Evolutionary conservation across 192 early-diverging fungal genomes (phyloP), one percentile per base, ranked within the genome.

Genomic region (Coemansia sp.): DNA sequence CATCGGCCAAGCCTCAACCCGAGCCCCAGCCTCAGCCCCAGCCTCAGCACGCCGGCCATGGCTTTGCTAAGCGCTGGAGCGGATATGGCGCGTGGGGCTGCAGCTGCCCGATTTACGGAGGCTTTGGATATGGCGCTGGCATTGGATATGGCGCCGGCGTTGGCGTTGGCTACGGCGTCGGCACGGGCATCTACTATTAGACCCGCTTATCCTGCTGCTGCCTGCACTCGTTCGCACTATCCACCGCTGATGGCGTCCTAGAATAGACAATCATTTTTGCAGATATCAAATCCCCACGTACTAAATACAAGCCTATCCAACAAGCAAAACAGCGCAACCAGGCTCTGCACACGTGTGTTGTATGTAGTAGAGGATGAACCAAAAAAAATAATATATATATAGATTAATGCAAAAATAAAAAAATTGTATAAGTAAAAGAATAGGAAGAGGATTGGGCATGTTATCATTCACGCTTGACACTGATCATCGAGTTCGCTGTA

Each of bases 381-480:
- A 19, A 19, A 32, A 43, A 6, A n/a, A 62, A 62, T 47, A 42
- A 62, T n/a, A n/a, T n/a, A n/a, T n/a, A n/a, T n/a, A n/a, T n/a
- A 42, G 15, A 45, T 43, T 43, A 62, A 46, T 43, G 60, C 24
- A 45, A 19, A 64, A 37, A 64, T n/a, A n/a, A n/a, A n/a, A n/a
- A n/a, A n/a, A n/a, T n/a, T n/a, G n/a, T n/a, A n/a, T 45, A 54
- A 64, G 20, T 40, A 36, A 62, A 31, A 7, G 12, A 32, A 32
- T 19, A 20, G 43, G 6, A 54, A 32, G 19, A 51, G 17, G 25
- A 14, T 10, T 6, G 36, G 25, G 2, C 14, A 17, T 31, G 22
- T 24, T 43, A 41, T 11, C 41, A 24, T 24, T 49, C 24, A 0
- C 42, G 42, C 19, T 17, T 43, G 27, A 14, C 46, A 25, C 24